These are phyloP conservation scores for Brassica cretica DNA, from an alignment of 345 rosid species.

Conservation along the genomic window DNA sequence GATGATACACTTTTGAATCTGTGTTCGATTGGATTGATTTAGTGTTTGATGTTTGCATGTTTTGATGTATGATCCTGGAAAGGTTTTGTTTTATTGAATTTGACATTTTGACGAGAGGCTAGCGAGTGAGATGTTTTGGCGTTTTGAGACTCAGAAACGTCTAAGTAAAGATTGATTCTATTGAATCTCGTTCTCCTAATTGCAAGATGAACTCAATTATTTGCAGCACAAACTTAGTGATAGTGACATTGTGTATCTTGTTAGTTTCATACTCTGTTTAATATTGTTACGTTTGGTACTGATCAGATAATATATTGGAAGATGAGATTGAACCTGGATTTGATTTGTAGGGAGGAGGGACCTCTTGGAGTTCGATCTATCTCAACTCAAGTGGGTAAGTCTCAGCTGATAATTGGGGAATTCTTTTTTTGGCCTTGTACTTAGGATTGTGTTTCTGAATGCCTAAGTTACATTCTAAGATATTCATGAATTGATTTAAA, in stretches of 20 bases:
- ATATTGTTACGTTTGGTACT: too few relatives aligned
- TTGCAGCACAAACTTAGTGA: background rate
- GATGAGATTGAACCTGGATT: slow-evolving; percentile 19
- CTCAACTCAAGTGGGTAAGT: slow-evolving; percentile 93
- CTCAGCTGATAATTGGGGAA: too few relatives aligned
- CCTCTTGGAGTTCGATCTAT: slow-evolving; percentile 68
- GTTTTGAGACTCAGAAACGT: slow-evolving; percentile 1
- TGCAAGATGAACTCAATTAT: background rate
- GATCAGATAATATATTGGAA: too few relatives aligned
- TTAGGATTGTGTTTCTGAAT: background rate
- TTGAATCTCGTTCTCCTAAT: background rate
- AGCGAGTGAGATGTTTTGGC: too few relatives aligned
- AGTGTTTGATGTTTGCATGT: background rate
- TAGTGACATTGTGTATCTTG: background rate
- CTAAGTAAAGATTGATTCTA: background rate
- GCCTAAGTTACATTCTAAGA: too few relatives aligned
- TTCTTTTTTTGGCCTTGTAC: too few relatives aligned
- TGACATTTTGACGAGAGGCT: background rate
- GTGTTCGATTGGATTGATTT: background rate
- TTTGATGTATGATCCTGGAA: background rate
- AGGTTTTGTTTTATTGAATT: background rate
- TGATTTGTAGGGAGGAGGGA: slow-evolving; percentile 65
- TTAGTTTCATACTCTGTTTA: background rate
- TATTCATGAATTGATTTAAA: background rate
- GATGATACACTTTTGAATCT: background rate